Evolutionary conservation across 2,329 filamentous ascomycete genomes (phyloP), one percentile per base, ranked within the genome.

Genomic region (Aspergillus ibericus): DNA sequence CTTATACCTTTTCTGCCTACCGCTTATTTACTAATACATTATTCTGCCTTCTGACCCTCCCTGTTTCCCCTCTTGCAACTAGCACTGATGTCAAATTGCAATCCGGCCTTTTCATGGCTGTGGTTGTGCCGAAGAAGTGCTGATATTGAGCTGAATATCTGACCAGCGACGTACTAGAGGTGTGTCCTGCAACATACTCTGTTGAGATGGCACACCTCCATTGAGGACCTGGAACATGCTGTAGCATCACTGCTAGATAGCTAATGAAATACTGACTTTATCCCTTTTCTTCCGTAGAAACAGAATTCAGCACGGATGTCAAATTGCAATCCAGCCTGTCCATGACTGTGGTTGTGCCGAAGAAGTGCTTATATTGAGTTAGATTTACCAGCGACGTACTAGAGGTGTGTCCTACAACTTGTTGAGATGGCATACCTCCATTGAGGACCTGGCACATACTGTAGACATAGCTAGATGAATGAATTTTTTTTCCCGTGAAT

Each of bases 81-180:
- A 93, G 93, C 93, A 96, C 91, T 89, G 91, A 96, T 96, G 92
- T 97, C 92, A 96, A 96, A 96, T 96, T 97, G 87, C 93, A 95
- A 93, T 89, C 82, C 85, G 85, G 88, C 87, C 78, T 75, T 71
- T 73, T 67, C 79, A 88, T 96, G 91, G 89, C 91, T 92, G 87
- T 83, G 85, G 87, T 93, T 95, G 93, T 92, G 93, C 92, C 92
- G 91, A 93, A 96, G 92, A 96, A 92, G 92, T 96, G 92, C 92
- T 95, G 85, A 96, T 83, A 95, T 84, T 58, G 65, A 77, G 15
- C n/a, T 56, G 62, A 67, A 56, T 59, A 66, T 32, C 8, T 66
- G 53, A 65, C 70, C 76, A 74, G 70, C 68, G 73, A 76, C 64
- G 75, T 78, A 78, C 76, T 78, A 75, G 76, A 77, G 76, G 62